These are phyloP conservation scores for Luvunga scandens DNA, from an alignment of 345 rosid genomes.

Conservation along the genomic window DNA sequence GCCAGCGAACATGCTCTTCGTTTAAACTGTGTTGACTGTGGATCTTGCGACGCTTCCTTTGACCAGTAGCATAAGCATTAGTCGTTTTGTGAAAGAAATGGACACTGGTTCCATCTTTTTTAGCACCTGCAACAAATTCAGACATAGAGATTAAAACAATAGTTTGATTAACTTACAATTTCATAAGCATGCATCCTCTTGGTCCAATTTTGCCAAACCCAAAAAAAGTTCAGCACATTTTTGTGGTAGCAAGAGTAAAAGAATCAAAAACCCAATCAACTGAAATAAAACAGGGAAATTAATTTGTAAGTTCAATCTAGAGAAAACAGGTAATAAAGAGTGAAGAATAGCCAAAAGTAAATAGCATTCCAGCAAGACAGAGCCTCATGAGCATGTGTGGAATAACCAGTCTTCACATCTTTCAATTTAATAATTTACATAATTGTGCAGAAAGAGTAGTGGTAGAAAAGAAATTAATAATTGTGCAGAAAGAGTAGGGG, in stretches of 20 bases:
- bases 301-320: neutral
- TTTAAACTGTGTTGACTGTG: slow-evolving; percentile 34
- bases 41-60: slow-evolving; percentile 86
- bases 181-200: neutral
- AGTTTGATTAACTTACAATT: neutral
- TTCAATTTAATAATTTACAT: neutral
- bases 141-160: neutral
- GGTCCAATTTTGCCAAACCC: neutral
- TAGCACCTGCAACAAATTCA: slow-evolving; percentile 54
- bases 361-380: neutral
- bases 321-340: neutral
- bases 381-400: neutral
- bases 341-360: neutral
- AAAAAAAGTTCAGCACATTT: neutral
- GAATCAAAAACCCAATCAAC: neutral
- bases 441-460: neutral
- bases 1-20: slow-evolving; percentile 86
- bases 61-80: slow-evolving; percentile 92
- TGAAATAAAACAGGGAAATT: neutral
- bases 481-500: neutral
- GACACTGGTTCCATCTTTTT: slow-evolving; percentile 74
- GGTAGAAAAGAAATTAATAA: neutral
- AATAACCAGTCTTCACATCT: neutral
- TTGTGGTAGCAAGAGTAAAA: neutral
- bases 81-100: slow-evolving; percentile 76